A percentile compares a stretch with the other conserved stretches of the same genome.
Conservation (phyloP, 352 stramenopile genomes). For the Phytophthora idaei region DNA sequence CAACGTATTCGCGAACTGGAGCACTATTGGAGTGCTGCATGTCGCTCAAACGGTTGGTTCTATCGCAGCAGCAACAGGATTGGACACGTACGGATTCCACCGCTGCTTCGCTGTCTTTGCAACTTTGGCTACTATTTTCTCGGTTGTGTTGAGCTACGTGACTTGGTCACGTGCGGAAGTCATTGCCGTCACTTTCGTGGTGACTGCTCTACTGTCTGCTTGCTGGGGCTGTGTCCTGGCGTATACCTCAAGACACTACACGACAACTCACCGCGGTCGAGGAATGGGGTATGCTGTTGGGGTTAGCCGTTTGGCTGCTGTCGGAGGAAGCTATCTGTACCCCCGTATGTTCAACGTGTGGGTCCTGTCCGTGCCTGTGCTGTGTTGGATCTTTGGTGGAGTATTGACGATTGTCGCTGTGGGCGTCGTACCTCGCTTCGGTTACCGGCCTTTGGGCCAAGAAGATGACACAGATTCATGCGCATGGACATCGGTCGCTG, state of each 20-base stretch:
- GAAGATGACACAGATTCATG: conserved; percentile 5
- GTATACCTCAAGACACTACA: conserved; percentile 26
- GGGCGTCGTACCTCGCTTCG: conserved; percentile 16
- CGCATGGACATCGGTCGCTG: conserved; percentile 6
- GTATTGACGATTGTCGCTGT: conserved; percentile 16
- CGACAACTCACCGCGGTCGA: conserved; percentile 17
- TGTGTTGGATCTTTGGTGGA: conserved; percentile 33
- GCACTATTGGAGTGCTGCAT: conserved; percentile 21
- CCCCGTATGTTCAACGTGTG: conserved; percentile 46
- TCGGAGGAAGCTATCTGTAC: conserved; percentile 35
- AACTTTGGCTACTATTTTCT: conserved; percentile 6
- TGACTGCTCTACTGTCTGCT: conserved; percentile 27
- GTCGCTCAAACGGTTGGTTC: conserved; percentile 34
- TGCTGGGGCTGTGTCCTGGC: conserved; percentile 36
- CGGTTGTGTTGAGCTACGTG: conserved; percentile 29
- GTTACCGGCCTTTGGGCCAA: conserved; percentile 16
- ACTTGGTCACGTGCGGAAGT: conserved; percentile 29
- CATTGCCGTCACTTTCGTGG: conserved; percentile 17
- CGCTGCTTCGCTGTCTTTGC: conserved; percentile 26
- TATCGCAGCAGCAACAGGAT: conserved; percentile 17
- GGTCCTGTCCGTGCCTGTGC: conserved; percentile 31
- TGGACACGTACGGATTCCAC: conserved; percentile 24
- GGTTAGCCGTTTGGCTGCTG: conserved; percentile 26
- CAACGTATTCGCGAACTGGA: conserved; percentile 41
- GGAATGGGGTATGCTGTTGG: conserved; percentile 38